Percentiles rank a stretch among this genome's conserved stretches.
Evolutionary conservation across 306 rosid genomes (phyloP).

Genomic region (Acacia melanoxylon): DNA sequence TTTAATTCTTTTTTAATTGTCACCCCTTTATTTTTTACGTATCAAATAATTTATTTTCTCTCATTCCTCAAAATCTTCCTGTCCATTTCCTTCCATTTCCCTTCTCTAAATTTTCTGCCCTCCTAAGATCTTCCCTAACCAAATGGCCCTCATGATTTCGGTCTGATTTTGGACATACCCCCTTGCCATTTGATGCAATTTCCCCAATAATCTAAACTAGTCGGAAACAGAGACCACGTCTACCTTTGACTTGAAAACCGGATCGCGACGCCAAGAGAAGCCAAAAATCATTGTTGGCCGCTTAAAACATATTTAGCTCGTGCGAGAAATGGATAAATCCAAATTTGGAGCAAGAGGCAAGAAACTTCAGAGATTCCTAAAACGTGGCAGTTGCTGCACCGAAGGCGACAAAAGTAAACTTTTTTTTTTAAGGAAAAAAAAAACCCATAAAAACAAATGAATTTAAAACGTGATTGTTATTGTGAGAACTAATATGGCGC

Average conservation of each 20-base stretch:
- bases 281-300: neutral
- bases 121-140: no score
- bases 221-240: neutral
- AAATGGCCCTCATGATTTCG: neutral
- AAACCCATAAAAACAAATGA: neutral
- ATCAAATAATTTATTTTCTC: no score
- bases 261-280: neutral
- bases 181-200: neutral
- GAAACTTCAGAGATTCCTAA: neutral
- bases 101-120: no score
- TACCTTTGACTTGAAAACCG: neutral
- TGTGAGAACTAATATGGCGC: neutral
- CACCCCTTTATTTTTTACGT: no score
- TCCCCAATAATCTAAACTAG: neutral
- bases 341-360: neutral
- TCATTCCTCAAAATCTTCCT: no score
- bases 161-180: neutral
- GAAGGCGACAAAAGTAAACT: neutral
- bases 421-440: neutral
- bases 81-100: no score
- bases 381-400: neutral
- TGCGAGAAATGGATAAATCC: neutral
- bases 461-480: slow-evolving; percentile 35
- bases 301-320: slow-evolving; percentile 1
- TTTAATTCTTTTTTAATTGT: no score